Evolutionary conservation across 2,329 filamentous ascomycete genomes (phyloP), one percentile per base, ranked within the genome.

Genomic region (Cladosporium halotolerans): DNA sequence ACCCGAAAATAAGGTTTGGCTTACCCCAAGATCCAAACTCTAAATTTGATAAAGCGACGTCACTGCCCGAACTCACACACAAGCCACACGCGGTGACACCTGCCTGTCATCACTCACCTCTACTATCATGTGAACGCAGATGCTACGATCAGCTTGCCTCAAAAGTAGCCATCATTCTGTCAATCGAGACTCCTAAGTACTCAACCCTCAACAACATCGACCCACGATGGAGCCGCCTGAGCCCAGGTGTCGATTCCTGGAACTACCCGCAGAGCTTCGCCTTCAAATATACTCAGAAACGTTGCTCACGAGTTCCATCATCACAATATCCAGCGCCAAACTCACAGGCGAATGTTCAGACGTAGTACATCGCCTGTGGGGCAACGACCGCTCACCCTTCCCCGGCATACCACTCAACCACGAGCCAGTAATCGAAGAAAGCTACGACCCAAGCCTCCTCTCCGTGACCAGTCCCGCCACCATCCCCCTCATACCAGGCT

Each of bases 241-340:
- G 32, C 34, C 52, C 41, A 13, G 40, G 36, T 64, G 60, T 42
- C 55, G 55, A 13, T 59, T 70, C 49, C 53, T 69, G 40, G 57
- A 60, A 9, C 59, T 74, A 11, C 71, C 72, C 4, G 62, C 67
- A 16, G 72, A 74, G 60, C 57, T 75, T 19, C 67, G 72, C 42
- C 71, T 73, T 36, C 62, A 67, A 13, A 72, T 75, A 46, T 74
- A 74, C 62, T 64, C 68, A 33, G 68, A 68, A 53, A 66, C 70
- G 14, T 63, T 73, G 19, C 61, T 66, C 53, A 68, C 71, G 51
- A 57, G 61, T 32, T 62, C 67, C 28, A 57, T 59, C 13, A 65
- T 73, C 32, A 73, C 72, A 13, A 67, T 75, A n/a, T 66, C 68
- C 44, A 69, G 65, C 16, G 69, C 68, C 28, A 61, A 67, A 48